Conservation (phyloP, 2,329 filamentous ascomycete species). For the Allantophomopsis cytisporea region DNA sequence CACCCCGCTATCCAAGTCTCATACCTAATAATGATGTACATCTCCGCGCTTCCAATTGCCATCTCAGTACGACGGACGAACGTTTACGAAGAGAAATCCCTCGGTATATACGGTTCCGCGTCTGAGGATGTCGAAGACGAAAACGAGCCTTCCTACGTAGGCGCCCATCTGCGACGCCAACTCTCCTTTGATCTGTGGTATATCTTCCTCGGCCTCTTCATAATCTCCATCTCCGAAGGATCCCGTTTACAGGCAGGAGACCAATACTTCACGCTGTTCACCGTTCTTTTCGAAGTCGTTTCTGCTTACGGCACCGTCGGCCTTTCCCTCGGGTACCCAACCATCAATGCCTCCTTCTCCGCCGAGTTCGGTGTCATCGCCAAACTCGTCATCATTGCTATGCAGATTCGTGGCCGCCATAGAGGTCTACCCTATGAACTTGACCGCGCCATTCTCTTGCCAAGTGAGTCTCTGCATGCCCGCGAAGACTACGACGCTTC, state of each 20-base stretch:
- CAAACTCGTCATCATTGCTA: conserved; percentile 54
- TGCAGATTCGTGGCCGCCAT: conserved; percentile 57
- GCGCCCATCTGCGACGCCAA: conserved; percentile 81
- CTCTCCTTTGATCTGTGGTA: conserved; percentile 98
- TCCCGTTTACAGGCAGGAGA: conserved; percentile 43
- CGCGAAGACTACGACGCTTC: conserved; percentile 36
- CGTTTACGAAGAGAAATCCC: conserved; percentile 84
- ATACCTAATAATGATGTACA: conserved; percentile 99
- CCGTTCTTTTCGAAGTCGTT: conserved; percentile 70
- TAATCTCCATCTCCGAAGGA: conserved; percentile 84
- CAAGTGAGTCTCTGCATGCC: conserved; percentile 47
- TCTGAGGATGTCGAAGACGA: conserved; percentile 33
- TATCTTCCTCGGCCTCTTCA: conserved; percentile 84
- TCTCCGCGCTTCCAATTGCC: conserved; percentile 91
- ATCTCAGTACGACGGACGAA: conserved; percentile 91
- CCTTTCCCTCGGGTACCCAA: conserved; percentile 69
- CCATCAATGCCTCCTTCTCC: conserved; percentile 66
- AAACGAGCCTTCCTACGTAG: conserved; percentile 66
- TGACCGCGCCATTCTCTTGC: conserved; percentile 57
- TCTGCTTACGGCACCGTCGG: conserved; percentile 93
- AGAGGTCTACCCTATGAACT: conserved; percentile 55
- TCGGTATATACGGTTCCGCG: conserved; percentile 55
- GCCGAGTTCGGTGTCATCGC: conserved; percentile 58
- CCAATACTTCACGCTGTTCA: conserved; percentile 52
- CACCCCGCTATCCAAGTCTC: conserved; percentile 89